Conservation (phyloP, 2,329 filamentous ascomycete genomes). For the Verticillium albo-atrum region DNA sequence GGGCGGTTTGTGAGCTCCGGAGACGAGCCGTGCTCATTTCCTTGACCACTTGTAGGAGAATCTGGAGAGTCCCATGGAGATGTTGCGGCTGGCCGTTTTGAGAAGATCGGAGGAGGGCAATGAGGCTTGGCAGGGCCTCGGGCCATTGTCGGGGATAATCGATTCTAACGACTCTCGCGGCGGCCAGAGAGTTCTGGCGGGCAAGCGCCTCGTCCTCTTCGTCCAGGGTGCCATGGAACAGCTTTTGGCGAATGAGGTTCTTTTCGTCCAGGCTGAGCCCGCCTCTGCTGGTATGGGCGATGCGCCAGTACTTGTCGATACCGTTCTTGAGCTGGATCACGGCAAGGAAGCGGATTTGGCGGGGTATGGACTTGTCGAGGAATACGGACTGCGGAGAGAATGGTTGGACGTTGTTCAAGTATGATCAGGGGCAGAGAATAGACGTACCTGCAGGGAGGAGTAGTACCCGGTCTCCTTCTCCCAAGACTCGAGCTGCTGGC, state of each 20-base stretch:
- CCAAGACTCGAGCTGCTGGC: constrained; percentile 69
- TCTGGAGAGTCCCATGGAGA: constrained; percentile 67
- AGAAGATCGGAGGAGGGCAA: constrained; percentile 58
- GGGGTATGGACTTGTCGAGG: constrained; percentile 70
- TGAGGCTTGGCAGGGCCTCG: constrained; percentile 54
- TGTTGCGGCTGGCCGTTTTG: constrained; percentile 57
- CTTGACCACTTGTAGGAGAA: constrained; percentile 83
- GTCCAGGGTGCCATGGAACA: constrained; percentile 72
- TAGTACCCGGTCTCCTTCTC: constrained; percentile 64
- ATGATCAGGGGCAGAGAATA: neutral
- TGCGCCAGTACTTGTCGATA: constrained; percentile 89
- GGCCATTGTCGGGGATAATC: constrained; percentile 89
- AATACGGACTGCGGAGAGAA: constrained; percentile 62
- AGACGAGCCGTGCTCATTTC: constrained; percentile 80
- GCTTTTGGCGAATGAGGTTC: constrained; percentile 64
- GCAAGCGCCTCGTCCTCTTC: constrained; percentile 74
- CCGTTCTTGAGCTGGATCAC: constrained; percentile 96
- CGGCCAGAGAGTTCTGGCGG: constrained; percentile 80
- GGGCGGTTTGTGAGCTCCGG: constrained; percentile 65
- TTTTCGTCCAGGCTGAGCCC: constrained; percentile 74
- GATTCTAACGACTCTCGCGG: constrained; percentile 82
- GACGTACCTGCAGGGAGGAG: constrained; percentile 59
- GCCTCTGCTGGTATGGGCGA: constrained; percentile 51
- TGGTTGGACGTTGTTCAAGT: constrained; percentile 1
- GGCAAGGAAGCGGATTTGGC: constrained; percentile 79